These are phyloP conservation scores for Cutaneotrichosporon spelunceum DNA, from an alignment of 1,284 basidiomycete genomes.

Conservation along the genomic window DNA sequence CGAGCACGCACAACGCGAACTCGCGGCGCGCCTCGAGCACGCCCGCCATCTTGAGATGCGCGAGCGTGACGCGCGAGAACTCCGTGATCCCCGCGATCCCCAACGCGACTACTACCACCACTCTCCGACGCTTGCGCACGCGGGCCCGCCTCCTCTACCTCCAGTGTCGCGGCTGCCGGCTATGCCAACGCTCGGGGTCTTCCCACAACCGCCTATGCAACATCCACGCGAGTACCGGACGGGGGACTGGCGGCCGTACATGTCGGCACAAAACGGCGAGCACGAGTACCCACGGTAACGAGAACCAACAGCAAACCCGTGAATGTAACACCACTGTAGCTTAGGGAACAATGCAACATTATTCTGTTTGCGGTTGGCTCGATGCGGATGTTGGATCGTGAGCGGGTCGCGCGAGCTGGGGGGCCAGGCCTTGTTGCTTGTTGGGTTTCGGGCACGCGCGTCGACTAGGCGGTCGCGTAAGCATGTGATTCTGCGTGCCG, in stretches of 20 bases:
- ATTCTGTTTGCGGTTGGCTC: background rate
- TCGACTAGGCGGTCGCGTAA: too few relatives aligned
- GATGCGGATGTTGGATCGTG: too few relatives aligned
- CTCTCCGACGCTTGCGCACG: background rate
- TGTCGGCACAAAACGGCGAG: constrained; percentile 14
- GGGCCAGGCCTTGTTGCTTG: too few relatives aligned
- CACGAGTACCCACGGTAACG: constrained; percentile 7
- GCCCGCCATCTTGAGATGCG: constrained; percentile 4
- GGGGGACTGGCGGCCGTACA: constrained; percentile 23
- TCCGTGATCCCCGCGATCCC: constrained; percentile 5
- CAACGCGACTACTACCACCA: constrained; percentile 2
- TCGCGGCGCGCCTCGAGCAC: constrained; percentile 1
- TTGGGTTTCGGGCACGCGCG: too few relatives aligned
- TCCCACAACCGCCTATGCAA: background rate
- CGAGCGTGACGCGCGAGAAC: constrained; percentile 4
- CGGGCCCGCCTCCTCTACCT: background rate
- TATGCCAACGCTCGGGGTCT: constrained; percentile 1
- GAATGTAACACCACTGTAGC: constrained; percentile 6
- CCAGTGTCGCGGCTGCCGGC: constrained; percentile 2
- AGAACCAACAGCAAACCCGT: background rate
- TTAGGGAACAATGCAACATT: background rate
- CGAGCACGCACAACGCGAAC: background rate
- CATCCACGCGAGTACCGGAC: constrained; percentile 13
- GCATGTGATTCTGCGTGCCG: too few relatives aligned
- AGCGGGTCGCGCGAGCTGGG: too few relatives aligned